Base-by-base conservation (phyloP, 768 basidiomycete genomes). In the Lentinula sp. region DNA sequence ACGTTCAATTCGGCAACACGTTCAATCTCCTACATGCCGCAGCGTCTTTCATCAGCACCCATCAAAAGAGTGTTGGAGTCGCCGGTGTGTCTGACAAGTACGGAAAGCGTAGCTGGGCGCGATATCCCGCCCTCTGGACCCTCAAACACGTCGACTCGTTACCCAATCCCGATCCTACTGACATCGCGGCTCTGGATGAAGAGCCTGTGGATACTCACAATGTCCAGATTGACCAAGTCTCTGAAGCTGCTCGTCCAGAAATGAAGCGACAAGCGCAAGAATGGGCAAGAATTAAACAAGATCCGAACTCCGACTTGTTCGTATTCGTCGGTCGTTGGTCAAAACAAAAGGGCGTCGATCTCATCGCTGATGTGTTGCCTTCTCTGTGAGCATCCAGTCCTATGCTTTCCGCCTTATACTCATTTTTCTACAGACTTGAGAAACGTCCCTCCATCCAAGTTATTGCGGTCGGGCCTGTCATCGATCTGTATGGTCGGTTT, bases 301-400 rank as follows among this genome's bases (percentile, higher is more conserved):
- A 96, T 68, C 89, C 95, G 1, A 77, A 91, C 52, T 86, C 93
- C 1, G 93, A 95, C 71, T 73, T 97, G 55, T 96, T 97, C 70
- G 95, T 97, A 64, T 96, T 97, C 73, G 95, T 97, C 65, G 95
- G 95, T 71, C 90, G 95, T 64, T 97, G 95, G 95, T 97, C 95
- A 5, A 97, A 96, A 73, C 95, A 97, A 73, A 97, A 97, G 75
- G 95, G 91, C 75, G 94, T 97, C n/a, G 95, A 97, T 76, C 78
- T 97, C 46, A 97, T 97, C 64, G 95, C 95, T 7, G 95, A 97
- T 74, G 87, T 97, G 63, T 91, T 97, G 91, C 95, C 95, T 23
- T 81, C 84, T 2, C 70, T 97, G 87, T 91, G 69, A 67, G 90
- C 81, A 85, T 53, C 16, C 65, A 57, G 13, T 53, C 55, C 35